Conservation (phyloP, 441 rosid species). For the Pelargonium exstipulatum region DNA sequence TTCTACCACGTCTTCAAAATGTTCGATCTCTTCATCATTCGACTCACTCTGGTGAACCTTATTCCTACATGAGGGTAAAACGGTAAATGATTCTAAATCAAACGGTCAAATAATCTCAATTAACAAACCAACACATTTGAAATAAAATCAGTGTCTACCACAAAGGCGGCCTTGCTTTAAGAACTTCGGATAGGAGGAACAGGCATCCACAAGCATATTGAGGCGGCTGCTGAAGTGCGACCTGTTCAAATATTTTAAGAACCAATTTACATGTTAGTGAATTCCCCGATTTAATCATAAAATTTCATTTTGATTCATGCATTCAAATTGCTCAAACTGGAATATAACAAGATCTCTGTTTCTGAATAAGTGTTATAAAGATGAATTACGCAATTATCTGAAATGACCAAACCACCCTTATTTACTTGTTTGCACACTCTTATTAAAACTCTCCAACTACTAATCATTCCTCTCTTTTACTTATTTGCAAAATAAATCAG, state of each 20-base stretch:
- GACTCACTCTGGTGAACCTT: conserved; percentile 68
- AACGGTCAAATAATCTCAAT: not conserved
- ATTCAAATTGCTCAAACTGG: not conserved
- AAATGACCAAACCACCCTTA: no score
- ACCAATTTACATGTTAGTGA: conserved; percentile 8
- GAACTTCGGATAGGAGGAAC: conserved; percentile 89
- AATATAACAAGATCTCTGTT: not conserved
- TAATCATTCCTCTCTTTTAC: no score
- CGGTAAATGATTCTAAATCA: not conserved
- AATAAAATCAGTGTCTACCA: conserved; percentile 39
- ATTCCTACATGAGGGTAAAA: conserved; percentile 49
- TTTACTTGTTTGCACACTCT: no score
- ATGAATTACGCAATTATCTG: no score
- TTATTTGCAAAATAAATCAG: no score
- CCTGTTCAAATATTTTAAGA: conserved; percentile 35
- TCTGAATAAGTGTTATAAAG: no score
- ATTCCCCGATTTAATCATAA: not conserved
- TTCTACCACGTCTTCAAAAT: conserved; percentile 74
- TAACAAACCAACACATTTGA: not conserved
- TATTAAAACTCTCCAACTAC: no score
- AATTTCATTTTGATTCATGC: not conserved
- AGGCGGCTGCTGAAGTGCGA: conserved; percentile 92
- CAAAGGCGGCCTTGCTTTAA: conserved; percentile 77
- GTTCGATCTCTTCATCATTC: conserved; percentile 72
- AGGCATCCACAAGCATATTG: conserved; percentile 92